phyloP scores from a whole-genome alignment of 1,139 yeast genomes.

The Yamadazyma sp. region DNA sequence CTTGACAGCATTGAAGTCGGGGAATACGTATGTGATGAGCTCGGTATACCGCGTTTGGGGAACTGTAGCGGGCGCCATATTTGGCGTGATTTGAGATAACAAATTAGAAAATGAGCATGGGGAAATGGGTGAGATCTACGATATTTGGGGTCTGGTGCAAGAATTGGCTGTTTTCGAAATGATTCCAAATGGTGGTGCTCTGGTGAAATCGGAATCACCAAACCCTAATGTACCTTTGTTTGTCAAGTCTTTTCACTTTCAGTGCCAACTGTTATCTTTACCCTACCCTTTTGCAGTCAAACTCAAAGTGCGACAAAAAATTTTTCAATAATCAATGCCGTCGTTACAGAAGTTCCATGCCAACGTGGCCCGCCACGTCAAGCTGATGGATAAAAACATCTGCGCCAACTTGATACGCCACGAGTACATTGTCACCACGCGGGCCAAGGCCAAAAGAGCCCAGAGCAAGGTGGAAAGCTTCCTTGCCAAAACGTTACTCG shows the following conservation, averaged over 20 bases:
- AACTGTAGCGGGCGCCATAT: neutral
- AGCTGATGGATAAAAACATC: constrained; percentile 48
- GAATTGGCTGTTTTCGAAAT: no score
- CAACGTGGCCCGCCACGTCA: constrained; percentile 45
- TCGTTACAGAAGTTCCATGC: constrained; percentile 44
- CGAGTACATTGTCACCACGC: constrained; percentile 45
- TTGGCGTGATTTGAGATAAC: neutral
- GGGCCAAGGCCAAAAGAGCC: constrained; percentile 48
- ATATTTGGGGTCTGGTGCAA: no score
- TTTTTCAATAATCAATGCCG: constrained; percentile 30
- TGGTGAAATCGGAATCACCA: no score
- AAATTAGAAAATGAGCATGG: neutral
- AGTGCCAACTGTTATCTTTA: no score
- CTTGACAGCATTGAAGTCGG: constrained; percentile 55
- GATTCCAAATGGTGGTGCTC: no score
- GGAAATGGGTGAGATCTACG: no score
- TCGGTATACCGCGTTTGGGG: constrained; percentile 7
- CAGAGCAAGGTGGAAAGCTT: constrained; percentile 45
- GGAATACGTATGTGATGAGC: constrained; percentile 43
- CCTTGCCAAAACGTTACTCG: constrained; percentile 30
- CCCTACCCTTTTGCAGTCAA: no score
- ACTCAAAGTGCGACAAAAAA: constrained; percentile 1
- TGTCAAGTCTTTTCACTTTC: no score
- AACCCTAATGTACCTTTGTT: no score
- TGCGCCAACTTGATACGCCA: constrained; percentile 48